Evolutionary conservation across 2,329 filamentous ascomycete genomes (phyloP), one percentile per base, ranked within the genome.

Genomic region (Scedosporium minutisporum): DNA sequence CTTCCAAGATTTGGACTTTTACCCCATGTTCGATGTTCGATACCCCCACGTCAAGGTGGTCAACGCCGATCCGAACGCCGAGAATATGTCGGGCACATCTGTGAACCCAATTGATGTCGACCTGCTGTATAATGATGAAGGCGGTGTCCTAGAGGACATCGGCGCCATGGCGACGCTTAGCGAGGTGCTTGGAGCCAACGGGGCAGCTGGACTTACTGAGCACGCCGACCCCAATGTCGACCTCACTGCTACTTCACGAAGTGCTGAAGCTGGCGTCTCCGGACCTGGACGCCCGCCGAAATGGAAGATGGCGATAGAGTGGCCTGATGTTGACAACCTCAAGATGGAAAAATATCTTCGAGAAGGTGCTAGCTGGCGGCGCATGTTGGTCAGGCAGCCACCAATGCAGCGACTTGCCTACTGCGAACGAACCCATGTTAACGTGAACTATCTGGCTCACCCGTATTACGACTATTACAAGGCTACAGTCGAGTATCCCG

Each of bases 311-410:
- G n/a, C 55, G 6, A 25, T 51, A 23, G n/a, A 41, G 16, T 61
- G 60, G 60, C 60, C 46, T n/a, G 23, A 51, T 7, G 7, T 16
- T 6, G 48, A 61, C 23, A 44, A 51, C 18, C 18, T 21, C 46
- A 55, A 57, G 25, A 46, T 61, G 10, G 46, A 65, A 7, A 62
- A 57, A 0, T 68, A 67, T 51, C 61, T 65, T 18, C 61, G 66
- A 2, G 25, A 60, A 2, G 64, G 64, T 1, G 67, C 67, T 9
- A 67, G 64, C 53, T 69, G 67, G 67, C 65, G 67, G 6, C 63
- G 67, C 10, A 69, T 69, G 67, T 63, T 69, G 9, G 64, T 67
- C 14, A 60, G 65, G 5, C 67, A 68, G 53, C 67, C 67, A 4
- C 64, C 65, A 23, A n/a, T 57, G 27, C 38, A 55, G 21, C 51